Percentiles rank a stretch among this genome's conserved stretches.
phyloP scores from a whole-genome alignment of 768 basidiomycete genomes.

The Trametes cubensis region DNA sequence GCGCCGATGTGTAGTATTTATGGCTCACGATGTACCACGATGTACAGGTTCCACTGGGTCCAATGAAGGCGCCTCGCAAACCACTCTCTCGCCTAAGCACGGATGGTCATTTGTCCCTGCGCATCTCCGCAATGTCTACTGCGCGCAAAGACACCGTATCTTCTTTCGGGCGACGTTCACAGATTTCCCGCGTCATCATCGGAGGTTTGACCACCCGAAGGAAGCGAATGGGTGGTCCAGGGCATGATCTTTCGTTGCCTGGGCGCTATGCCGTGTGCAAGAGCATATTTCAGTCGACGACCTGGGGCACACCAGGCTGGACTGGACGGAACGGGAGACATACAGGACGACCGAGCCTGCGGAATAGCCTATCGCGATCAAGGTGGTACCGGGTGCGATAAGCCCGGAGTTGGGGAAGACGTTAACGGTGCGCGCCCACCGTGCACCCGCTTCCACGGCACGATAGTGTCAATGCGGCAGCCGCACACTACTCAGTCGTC shows the following conservation, averaged over 20 bases:
- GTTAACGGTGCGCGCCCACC: not conserved
- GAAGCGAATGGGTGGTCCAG: conserved; percentile 2
- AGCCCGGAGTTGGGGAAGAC: not conserved
- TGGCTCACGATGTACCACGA: conserved; percentile 9
- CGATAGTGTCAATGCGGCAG: not conserved
- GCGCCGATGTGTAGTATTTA: too few relatives aligned
- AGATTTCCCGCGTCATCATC: conserved; percentile 10
- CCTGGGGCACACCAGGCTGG: not conserved
- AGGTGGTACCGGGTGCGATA: not conserved
- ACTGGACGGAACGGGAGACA: not conserved
- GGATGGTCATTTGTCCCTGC: conserved; percentile 9
- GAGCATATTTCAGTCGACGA: not conserved
- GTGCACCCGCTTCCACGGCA: not conserved
- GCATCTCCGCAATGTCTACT: not conserved
- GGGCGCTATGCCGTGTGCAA: not conserved
- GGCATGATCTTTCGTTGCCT: not conserved
- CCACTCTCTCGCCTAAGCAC: conserved; percentile 7
- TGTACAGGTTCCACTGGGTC: conserved; percentile 10
- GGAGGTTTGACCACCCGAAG: conserved; percentile 12
- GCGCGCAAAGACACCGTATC: not conserved
- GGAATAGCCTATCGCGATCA: not conserved
- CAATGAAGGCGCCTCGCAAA: conserved; percentile 15
- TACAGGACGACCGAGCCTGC: not conserved
- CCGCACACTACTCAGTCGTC: not conserved
- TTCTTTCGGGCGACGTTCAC: not conserved